phyloP scores from a whole-genome alignment of 129 eudicot genomes.

The Flaveria sonorensis region DNA sequence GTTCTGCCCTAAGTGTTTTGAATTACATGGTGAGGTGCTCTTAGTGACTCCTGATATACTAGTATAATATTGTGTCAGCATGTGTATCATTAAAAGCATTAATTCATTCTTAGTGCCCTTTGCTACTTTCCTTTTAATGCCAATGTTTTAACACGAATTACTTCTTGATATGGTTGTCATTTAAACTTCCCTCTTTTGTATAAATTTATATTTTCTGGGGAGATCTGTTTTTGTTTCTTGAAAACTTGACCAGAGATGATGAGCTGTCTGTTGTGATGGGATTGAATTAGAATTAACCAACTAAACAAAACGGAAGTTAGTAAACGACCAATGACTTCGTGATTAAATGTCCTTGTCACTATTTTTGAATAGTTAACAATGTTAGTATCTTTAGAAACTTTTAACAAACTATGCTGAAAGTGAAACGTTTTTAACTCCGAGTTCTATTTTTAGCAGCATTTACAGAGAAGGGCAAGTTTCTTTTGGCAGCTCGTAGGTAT shows the following conservation, averaged over 20 bases:
- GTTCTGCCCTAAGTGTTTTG: not conserved
- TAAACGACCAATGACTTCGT: not conserved
- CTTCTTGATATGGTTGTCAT: not conserved
- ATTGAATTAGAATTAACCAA: not conserved
- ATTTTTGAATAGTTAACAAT: not conserved
- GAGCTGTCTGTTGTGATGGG: constrained; percentile 6
- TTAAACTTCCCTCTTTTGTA: not conserved
- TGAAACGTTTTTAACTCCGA: not conserved
- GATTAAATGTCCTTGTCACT: constrained; percentile 11
- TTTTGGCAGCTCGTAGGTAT: constrained; percentile 81
- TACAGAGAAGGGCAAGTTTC: constrained; percentile 85
- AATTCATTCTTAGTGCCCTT: not conserved
- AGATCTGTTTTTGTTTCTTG: not conserved
- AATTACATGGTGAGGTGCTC: not conserved
- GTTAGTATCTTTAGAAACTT: constrained; percentile 7
- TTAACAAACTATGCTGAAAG: not conserved
- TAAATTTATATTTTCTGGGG: constrained; percentile 3
- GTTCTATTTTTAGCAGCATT: constrained; percentile 54
- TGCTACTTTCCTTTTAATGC: not conserved
- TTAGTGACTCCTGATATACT: not conserved
- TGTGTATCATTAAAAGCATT: not conserved
- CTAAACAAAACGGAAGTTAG: not conserved
- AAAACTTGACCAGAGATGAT: constrained; percentile 7
- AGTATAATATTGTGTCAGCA: constrained; percentile 5
- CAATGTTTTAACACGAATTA: constrained; percentile 1